Conservation (phyloP, 441 rosid genomes). For the Adansonia grandidieri region DNA sequence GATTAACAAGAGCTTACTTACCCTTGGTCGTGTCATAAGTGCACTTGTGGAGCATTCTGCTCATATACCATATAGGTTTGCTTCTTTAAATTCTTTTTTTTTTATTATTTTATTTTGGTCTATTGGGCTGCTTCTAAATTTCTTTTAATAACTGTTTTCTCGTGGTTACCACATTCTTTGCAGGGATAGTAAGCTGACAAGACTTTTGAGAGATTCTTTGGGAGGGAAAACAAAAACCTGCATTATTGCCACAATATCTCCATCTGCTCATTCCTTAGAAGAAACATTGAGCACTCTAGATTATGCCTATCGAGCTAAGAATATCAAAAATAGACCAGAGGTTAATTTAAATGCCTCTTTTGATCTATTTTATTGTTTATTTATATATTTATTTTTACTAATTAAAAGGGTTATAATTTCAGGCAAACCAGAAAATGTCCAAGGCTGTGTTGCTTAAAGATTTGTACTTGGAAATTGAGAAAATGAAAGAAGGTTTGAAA, state of each 20-base stretch:
- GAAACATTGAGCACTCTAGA: constrained; percentile 97
- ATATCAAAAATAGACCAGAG: constrained; percentile 95
- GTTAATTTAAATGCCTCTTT: constrained; percentile 45
- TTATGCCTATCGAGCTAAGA: constrained; percentile 89
- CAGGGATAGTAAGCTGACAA: constrained; percentile 97
- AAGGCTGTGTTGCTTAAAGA: constrained; percentile 86
- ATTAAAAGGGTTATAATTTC: constrained; percentile 34
- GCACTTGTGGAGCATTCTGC: constrained; percentile 96
- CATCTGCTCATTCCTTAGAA: constrained; percentile 79
- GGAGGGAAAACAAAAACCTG: constrained; percentile 99
- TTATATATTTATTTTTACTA: constrained; percentile 19
- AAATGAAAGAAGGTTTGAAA: constrained; percentile 81
- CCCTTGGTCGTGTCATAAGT: constrained; percentile 92
- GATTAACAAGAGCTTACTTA: constrained; percentile 94
- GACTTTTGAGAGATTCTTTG: constrained; percentile 84
- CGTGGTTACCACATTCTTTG: constrained; percentile 23
- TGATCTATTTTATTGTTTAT: constrained; percentile 7
- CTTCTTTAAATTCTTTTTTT: constrained; percentile 7
- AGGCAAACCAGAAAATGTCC: constrained; percentile 94
- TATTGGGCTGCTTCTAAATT: constrained; percentile 1
- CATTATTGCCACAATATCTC: constrained; percentile 92
- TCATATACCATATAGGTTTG: constrained; percentile 88
- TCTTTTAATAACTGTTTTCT: constrained; percentile 16
- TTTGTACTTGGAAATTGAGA: constrained; percentile 83
- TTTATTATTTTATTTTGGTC: too few relatives aligned